Base-by-base conservation (phyloP, 2,329 filamentous ascomycete genomes). In the Sarocladium kiliense region DNA sequence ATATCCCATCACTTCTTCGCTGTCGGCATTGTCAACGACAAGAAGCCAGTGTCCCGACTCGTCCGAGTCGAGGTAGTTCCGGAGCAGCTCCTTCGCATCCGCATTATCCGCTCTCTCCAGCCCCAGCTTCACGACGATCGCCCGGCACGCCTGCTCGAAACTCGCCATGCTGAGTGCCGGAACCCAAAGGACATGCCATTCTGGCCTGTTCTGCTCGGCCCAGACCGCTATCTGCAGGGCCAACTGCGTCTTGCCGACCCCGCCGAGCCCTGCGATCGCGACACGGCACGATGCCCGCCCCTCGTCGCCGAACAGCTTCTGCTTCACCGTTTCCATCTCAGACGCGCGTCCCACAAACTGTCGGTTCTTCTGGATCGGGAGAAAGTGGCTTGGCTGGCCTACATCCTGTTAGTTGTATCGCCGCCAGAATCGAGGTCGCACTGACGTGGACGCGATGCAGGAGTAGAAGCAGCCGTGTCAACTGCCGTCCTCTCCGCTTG, bases 131-230 rank as follows among this genome's bases (percentile, higher is more conserved):
- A 60, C 63, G 1, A 63, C 67, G 3, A 75, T 65, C 4, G 65
- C 64, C 2, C 47, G 50, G 56, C 69, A 76, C 12, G 71, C 71
- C 54, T 72, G 66, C 36, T 75, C 64, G 55, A 77, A 69, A 54
- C 62, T 70, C 16, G 66, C 68, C n/a, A 59, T 56, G 56, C 69
- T 73, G 23, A 66, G 63, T 6, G 69, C 73, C 4, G 72, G 67
- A 3, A 77, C 64, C 75, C 72, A 79, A 57, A 79, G 70, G 53
- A 79, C 61, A 0, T 69, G 73, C 53, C 64, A 74, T 3, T 68
- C 65, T 1, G 66, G 65, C 30, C 64, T 47, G 37, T 66, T 64
- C 10, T 69, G 53, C 55, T 65, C 71, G 2, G 63, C 64, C 62
- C 66, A 70, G 61, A 75, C 67, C 3, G 70, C 72, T 44, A 58